Evolutionary conservation across 78 protist species (phyloP).

Genomic region (Pigoraptor vietnamica): DNA sequence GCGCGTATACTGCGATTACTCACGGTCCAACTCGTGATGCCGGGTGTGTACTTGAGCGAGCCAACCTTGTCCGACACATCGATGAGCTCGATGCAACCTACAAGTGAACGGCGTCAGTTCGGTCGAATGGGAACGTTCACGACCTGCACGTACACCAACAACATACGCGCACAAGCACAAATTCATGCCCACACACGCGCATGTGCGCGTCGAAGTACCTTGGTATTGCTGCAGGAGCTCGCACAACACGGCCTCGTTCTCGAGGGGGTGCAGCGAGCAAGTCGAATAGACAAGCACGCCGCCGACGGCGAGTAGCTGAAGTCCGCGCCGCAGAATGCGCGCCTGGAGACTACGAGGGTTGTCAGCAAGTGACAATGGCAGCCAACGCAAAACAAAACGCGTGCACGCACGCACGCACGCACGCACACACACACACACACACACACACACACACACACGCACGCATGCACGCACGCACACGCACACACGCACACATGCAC

Average conservation of each 20-base stretch:
- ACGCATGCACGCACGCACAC: background rate
- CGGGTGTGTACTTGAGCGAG: background rate
- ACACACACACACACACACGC: background rate
- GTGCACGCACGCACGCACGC: background rate
- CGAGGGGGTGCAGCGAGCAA: slow-evolving; percentile 96
- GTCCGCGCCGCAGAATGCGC: slow-evolving; percentile 70
- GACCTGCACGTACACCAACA: too few species aligned
- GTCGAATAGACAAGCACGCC: slow-evolving; percentile 96
- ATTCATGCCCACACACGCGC: too few species aligned
- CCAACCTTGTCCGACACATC: background rate
- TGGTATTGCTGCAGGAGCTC: slow-evolving; percentile 39
- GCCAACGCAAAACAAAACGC: background rate
- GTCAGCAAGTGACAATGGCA: background rate
- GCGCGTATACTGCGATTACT: background rate
- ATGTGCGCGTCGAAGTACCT: too few species aligned
- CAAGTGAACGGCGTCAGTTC: background rate
- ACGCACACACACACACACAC: background rate
- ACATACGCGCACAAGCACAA: too few species aligned
- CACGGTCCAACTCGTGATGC: background rate
- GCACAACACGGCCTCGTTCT: slow-evolving; percentile 96
- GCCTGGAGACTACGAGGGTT: slow-evolving; percentile 82
- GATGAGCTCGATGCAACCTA: background rate
- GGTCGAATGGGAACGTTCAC: too few species aligned
- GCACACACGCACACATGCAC: background rate
- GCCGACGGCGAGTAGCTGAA: slow-evolving; percentile 72